These are phyloP conservation scores for Gracilaria domingensis DNA, from an alignment of 23 red algal genomes.

Conservation along the genomic window DNA sequence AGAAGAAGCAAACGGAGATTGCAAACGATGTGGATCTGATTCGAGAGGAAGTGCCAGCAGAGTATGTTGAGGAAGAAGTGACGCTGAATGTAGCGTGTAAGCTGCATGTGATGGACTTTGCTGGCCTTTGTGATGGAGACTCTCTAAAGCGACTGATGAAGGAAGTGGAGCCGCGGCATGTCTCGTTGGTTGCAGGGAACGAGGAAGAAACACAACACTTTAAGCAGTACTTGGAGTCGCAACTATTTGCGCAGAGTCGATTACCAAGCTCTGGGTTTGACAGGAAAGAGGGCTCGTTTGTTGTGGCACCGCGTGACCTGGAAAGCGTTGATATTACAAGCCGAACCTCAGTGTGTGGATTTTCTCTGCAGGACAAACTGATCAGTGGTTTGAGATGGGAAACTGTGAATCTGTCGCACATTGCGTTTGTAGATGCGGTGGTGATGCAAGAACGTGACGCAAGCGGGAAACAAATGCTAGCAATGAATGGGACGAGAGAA, in stretches of 20 bases:
- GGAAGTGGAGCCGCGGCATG: slow-evolving; percentile 87
- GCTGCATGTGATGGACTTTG: slow-evolving; percentile 55
- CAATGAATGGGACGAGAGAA: neutral
- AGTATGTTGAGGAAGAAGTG: slow-evolving; percentile 75
- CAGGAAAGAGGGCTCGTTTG: slow-evolving; percentile 5
- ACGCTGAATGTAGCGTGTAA: slow-evolving; percentile 71
- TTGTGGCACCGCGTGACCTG: slow-evolving; percentile 69
- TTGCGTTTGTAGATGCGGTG: slow-evolving; percentile 74
- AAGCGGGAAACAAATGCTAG: slow-evolving; percentile 1
- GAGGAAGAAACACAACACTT: slow-evolving; percentile 75
- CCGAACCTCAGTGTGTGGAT: slow-evolving; percentile 74
- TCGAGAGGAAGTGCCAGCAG: slow-evolving; percentile 76
- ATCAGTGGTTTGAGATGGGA: slow-evolving; percentile 67
- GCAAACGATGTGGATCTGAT: slow-evolving; percentile 3
- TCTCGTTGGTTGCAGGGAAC: slow-evolving; percentile 84
- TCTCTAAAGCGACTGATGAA: slow-evolving; percentile 85
- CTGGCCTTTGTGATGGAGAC: slow-evolving; percentile 87
- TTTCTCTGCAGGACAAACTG: slow-evolving; percentile 80
- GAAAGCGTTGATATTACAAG: slow-evolving; percentile 90
- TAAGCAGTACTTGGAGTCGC: slow-evolving; percentile 20
- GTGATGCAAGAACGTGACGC: slow-evolving; percentile 19
- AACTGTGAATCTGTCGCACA: slow-evolving; percentile 63
- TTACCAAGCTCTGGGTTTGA: neutral
- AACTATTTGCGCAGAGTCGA: slow-evolving; percentile 16
- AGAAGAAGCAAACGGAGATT: slow-evolving; percentile 32